Evolutionary conservation across 1,284 basidiomycete species (phyloP).

Genomic region (Leccinum colubrinum): DNA sequence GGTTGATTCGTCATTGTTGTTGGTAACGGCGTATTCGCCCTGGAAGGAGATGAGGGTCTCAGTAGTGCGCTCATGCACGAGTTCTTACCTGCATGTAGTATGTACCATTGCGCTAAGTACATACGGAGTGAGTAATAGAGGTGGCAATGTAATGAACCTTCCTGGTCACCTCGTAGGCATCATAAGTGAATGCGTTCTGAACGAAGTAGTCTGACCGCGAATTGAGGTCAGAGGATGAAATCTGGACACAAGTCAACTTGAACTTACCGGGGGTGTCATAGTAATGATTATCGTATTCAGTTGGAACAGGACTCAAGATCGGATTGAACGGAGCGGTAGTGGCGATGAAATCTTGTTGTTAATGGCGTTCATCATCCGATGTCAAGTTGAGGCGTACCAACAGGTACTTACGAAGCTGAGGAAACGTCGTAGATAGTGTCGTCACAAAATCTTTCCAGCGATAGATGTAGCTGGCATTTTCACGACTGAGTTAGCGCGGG

Average conservation of each 20-base stretch:
- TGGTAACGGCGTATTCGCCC: conserved; percentile 67
- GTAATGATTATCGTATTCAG: conserved; percentile 62
- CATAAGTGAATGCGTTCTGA: conserved; percentile 61
- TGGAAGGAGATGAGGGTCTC: conserved; percentile 1
- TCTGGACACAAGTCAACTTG: background rate
- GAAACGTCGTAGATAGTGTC: conserved; percentile 55
- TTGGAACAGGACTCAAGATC: conserved; percentile 50
- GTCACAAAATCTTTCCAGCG: conserved; percentile 61
- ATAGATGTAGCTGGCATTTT: conserved; percentile 47
- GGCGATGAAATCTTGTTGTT: conserved; percentile 55
- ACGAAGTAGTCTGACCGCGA: conserved; percentile 53
- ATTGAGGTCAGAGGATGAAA: background rate
- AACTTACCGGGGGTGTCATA: conserved; percentile 52
- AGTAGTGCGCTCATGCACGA: background rate
- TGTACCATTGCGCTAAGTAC: conserved; percentile 46
- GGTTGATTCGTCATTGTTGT: conserved; percentile 55
- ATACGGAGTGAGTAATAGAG: background rate
- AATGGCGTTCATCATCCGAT: background rate
- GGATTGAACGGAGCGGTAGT: conserved; percentile 49
- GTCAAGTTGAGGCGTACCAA: background rate
- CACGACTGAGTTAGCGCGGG: background rate
- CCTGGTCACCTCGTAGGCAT: conserved; percentile 44
- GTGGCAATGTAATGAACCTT: background rate
- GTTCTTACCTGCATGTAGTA: conserved; percentile 44
- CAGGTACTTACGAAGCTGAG: conserved; percentile 50